A percentile compares a stretch with the other conserved stretches of the same genome.
These are phyloP conservation scores for Phytophthora quininea DNA, from an alignment of 352 stramenopile species.

Conservation along the genomic window DNA sequence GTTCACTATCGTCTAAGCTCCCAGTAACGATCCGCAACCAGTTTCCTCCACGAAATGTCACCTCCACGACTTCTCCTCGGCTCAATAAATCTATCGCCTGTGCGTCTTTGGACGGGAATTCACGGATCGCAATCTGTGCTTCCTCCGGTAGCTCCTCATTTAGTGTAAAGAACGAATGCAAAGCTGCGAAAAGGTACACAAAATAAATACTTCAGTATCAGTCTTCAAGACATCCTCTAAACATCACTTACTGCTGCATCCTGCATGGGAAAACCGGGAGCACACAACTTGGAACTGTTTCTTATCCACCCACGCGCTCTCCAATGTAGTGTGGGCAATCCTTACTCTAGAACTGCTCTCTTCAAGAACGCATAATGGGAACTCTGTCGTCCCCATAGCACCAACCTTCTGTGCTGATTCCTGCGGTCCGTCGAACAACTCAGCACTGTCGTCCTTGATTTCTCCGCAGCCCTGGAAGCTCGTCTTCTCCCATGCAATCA, in stretches of 20 bases:
- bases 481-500: conserved; percentile 61
- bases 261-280: conserved; percentile 42
- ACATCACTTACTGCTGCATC: conserved; percentile 51
- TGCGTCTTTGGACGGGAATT: conserved; percentile 65
- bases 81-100: conserved; percentile 60
- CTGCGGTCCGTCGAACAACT: conserved; percentile 47
- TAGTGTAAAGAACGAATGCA: conserved; percentile 66
- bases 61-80: conserved; percentile 59
- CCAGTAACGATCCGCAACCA: conserved; percentile 55
- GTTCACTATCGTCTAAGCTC: background rate
- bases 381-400: conserved; percentile 35
- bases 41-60: conserved; percentile 42
- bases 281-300: conserved; percentile 53
- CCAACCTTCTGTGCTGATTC: conserved; percentile 38
- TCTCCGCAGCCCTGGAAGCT: conserved; percentile 53
- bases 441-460: conserved; percentile 35
- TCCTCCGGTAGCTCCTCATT: conserved; percentile 59
- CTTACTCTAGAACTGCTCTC: conserved; percentile 30
- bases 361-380: conserved; percentile 55
- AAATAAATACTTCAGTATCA: conserved; percentile 10
- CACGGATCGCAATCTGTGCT: conserved; percentile 70
- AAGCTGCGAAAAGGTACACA: conserved; percentile 10
- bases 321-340: conserved; percentile 53
- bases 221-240: background rate
- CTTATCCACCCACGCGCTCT: conserved; percentile 63